Evolutionary conservation across 2,329 filamentous ascomycete species (phyloP), one percentile per base, ranked within the genome.

Genomic region (Leptographium flavum): DNA sequence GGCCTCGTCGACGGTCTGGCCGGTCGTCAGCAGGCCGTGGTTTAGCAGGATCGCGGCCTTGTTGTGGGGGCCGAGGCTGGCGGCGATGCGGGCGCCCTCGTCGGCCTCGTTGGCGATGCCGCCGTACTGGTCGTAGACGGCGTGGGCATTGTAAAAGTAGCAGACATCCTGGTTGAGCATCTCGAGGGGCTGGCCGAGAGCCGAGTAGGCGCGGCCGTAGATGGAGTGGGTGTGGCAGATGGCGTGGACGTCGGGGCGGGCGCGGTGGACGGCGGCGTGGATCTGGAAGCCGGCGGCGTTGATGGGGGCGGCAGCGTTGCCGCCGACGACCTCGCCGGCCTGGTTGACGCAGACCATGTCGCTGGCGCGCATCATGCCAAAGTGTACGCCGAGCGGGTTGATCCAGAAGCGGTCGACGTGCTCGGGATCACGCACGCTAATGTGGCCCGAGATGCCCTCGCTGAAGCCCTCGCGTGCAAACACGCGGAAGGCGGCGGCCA

Each of bases 1-100:
- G 0, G 76, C 76, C 56, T 81, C 76, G 51, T 80, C 92, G 5
- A 81, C 75, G 0, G 76, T 81, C 3, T 55, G 54, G 3, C 77
- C 77, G 0, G 74, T 71, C 0, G 74, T 79, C 42, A 81, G 53
- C 15, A 81, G 57, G 0, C 77, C 77, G 55, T 81, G 76, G 53
- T 81, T 81, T 39, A 70, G 60, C 36, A 81, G 58, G 31, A 81
- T 74, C 53, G 71, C 60, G 2, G 63, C 71, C 54, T 60, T 74
- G 42, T 66, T 67, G 0, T 64, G 57, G 0, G 75, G 74, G 19
- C 47, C 49, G 13, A 49, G 46, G 6, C 39, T 36, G 7, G n/a
- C 60, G 0, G 76, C 75, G 42, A 81, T 67, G 15, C 67, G 62
- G 27, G 64, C 54, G 3, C 74, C 74, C 57, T 81, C 76, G 44